A percentile compares a stretch with the other conserved stretches of the same genome.
These are phyloP conservation scores for Tardiomyces depauwii DNA, from an alignment of 1,139 yeast genomes.

Conservation along the genomic window DNA sequence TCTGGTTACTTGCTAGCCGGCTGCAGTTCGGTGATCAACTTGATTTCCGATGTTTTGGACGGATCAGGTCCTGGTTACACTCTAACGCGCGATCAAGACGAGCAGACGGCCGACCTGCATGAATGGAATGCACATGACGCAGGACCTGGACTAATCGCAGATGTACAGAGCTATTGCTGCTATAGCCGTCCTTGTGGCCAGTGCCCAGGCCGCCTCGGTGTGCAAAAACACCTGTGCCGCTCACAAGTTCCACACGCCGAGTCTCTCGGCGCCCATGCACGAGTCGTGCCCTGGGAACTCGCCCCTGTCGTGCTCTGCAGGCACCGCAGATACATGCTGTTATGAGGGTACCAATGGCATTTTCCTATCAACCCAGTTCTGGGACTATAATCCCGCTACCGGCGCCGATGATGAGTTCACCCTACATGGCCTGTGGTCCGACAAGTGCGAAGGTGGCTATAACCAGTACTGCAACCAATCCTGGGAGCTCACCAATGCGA, in stretches of 20 bases:
- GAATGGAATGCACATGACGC: no score
- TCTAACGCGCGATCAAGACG: no score
- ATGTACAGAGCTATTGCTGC: neutral
- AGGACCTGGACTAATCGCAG: no score
- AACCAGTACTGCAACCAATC: constrained; percentile 65
- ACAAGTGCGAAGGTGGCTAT: constrained; percentile 64
- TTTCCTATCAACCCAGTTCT: constrained; percentile 77
- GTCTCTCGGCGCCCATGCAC: constrained; percentile 9
- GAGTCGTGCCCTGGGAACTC: constrained; percentile 48
- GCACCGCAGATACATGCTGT: constrained; percentile 48
- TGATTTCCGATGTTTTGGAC: no score
- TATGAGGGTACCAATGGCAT: constrained; percentile 86
- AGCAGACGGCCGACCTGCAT: no score
- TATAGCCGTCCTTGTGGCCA: neutral
- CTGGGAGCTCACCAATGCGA: constrained; percentile 46
- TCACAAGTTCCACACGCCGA: neutral
- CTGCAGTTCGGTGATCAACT: no score
- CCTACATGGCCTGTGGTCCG: constrained; percentile 81
- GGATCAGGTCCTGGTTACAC: no score
- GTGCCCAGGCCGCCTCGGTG: neutral
- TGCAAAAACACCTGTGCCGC: neutral
- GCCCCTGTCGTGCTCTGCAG: constrained; percentile 52
- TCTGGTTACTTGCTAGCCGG: no score
- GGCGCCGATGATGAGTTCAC: constrained; percentile 77
- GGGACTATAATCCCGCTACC: constrained; percentile 82